Percentiles rank a stretch among this genome's conserved stretches.
Evolutionary conservation across 1,139 yeast genomes (phyloP).

Genomic region (Hemisphaericaspora xylanilytica): DNA sequence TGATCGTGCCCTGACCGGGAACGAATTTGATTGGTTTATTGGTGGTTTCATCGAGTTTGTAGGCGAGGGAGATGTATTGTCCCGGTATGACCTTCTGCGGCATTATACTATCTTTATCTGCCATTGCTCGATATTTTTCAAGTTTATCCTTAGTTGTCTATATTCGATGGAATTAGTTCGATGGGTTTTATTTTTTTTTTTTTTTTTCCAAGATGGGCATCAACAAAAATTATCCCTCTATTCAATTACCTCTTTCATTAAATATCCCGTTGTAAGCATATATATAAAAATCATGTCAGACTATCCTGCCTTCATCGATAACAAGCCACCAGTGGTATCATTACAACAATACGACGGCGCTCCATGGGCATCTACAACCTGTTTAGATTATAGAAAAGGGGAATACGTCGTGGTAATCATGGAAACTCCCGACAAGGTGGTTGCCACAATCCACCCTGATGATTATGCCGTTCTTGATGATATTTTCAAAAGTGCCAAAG

Average conservation of each 20-base stretch:
- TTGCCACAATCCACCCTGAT: conserved; percentile 38
- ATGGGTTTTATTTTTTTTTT: not conserved
- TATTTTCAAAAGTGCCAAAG: conserved; percentile 49
- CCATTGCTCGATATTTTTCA: too few species aligned
- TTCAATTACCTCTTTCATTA: too few species aligned
- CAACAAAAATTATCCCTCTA: not conserved
- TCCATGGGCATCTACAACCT: conserved; percentile 50
- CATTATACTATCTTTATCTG: too few species aligned
- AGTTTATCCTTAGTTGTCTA: too few species aligned
- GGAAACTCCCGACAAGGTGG: conserved; percentile 41
- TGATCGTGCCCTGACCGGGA: conserved; percentile 41
- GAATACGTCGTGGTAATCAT: conserved; percentile 47
- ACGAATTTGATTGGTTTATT: conserved; percentile 23
- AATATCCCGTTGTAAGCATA: too few species aligned
- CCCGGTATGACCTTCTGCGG: conserved; percentile 59
- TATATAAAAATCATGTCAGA: too few species aligned
- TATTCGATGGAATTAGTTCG: too few species aligned
- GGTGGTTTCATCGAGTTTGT: conserved; percentile 24
- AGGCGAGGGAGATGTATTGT: conserved; percentile 49
- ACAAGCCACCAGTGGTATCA: conserved; percentile 47
- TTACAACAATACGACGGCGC: conserved; percentile 51
- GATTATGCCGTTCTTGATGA: conserved; percentile 39
- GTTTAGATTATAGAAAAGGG: conserved; percentile 41
- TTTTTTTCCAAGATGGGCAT: not conserved
- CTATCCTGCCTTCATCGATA: conserved; percentile 45